Conservation (phyloP, 148 eudicot genomes). For the Chenopodium album region DNA sequence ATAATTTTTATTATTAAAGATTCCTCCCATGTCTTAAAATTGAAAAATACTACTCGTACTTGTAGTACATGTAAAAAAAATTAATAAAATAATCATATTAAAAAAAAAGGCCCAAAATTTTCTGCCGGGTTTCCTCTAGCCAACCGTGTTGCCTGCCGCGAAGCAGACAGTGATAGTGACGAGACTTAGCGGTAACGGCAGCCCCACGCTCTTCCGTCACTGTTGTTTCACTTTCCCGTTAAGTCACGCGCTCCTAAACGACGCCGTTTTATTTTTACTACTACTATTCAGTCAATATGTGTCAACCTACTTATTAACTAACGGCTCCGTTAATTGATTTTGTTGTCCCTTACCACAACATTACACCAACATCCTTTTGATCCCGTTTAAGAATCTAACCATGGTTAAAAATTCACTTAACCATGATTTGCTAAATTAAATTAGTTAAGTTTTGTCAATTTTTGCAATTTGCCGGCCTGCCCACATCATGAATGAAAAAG, state of each 20-base stretch:
- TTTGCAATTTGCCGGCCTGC: slow-evolving; percentile 2
- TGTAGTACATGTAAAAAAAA: too few species aligned
- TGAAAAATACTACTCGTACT: too few species aligned
- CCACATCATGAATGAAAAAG: background rate
- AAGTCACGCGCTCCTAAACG: slow-evolving; percentile 17
- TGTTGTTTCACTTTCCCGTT: slow-evolving; percentile 18
- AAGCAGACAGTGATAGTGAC: slow-evolving; percentile 45
- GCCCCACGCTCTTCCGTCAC: slow-evolving; percentile 13
- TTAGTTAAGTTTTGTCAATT: slow-evolving; percentile 17
- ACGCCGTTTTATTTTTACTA: background rate
- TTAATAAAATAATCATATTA: too few species aligned
- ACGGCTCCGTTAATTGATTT: slow-evolving; percentile 1
- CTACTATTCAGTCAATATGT: slow-evolving; percentile 25
- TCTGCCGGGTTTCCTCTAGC: slow-evolving; percentile 40
- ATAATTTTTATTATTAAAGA: too few species aligned
- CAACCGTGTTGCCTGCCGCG: slow-evolving; percentile 51
- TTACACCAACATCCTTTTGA: slow-evolving; percentile 11
- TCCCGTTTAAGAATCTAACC: slow-evolving; percentile 28
- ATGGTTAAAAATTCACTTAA: slow-evolving; percentile 8
- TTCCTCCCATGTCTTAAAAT: too few species aligned
- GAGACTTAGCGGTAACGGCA: slow-evolving; percentile 30
- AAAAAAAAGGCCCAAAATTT: background rate
- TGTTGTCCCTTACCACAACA: slow-evolving; percentile 2
- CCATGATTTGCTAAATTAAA: slow-evolving; percentile 18
- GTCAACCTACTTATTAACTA: slow-evolving; percentile 4